These are phyloP conservation scores for Tetrapisispora fleetii DNA, from an alignment of 805 yeast species.

Conservation along the genomic window DNA sequence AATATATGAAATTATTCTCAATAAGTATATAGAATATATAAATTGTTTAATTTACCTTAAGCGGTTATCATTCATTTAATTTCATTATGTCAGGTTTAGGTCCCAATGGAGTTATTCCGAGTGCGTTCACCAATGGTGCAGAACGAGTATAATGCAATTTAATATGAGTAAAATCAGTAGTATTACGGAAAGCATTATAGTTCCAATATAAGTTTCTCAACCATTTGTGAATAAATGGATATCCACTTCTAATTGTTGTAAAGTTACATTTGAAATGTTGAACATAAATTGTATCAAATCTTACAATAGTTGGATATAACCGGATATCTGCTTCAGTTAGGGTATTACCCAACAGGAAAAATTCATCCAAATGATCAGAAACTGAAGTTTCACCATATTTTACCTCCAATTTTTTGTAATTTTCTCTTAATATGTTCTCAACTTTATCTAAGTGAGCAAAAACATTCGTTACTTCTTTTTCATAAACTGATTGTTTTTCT, in stretches of 20 bases:
- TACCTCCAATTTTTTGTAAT: conserved; percentile 25
- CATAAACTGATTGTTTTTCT: conserved; percentile 72
- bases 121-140: conserved; percentile 71
- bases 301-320: conserved; percentile 72
- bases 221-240: conserved; percentile 74
- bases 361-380: conserved; percentile 14
- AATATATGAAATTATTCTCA: no score
- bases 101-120: conserved; percentile 77
- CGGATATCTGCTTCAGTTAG: conserved; percentile 89
- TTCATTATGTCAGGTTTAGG: conserved; percentile 62
- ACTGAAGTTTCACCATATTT: conserved; percentile 10
- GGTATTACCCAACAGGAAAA: conserved; percentile 49
- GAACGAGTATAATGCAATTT: conserved; percentile 85
- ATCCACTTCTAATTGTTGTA: conserved; percentile 67
- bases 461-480: conserved; percentile 49
- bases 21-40: no score
- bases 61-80: background rate
- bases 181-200: conserved; percentile 56
- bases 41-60: no score
- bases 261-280: conserved; percentile 93
- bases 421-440: conserved; percentile 46
- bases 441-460: conserved; percentile 62
- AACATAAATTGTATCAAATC: conserved; percentile 89
- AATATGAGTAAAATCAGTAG: conserved; percentile 84
- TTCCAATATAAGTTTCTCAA: conserved; percentile 76